Evolutionary conservation across 371 early-diverging fungal genomes (phyloP).

Genomic region (Apophysomyces sp.): DNA sequence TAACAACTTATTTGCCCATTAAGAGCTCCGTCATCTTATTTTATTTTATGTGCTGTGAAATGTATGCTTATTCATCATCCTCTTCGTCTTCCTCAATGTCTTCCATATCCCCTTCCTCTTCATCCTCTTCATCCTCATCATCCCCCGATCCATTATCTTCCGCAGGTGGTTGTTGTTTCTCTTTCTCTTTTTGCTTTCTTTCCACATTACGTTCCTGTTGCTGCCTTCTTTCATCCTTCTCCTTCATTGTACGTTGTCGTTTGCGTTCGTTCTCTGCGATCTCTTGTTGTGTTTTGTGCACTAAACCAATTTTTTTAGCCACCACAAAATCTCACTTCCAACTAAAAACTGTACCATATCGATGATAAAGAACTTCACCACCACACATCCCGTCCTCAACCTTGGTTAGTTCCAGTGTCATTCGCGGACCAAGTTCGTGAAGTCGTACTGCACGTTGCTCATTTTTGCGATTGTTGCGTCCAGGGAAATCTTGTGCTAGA

Average conservation of each 20-base stretch:
- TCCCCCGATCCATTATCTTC: slow-evolving; percentile 7
- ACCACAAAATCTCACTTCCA: background rate
- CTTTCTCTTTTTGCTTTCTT: slow-evolving; percentile 68
- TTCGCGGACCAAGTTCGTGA: slow-evolving; percentile 90
- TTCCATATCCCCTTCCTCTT: too few species aligned
- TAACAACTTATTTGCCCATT: too few species aligned
- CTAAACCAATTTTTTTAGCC: slow-evolving; percentile 20
- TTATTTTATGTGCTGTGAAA: too few species aligned
- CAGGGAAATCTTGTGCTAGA: slow-evolving; percentile 78
- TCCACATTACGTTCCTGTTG: slow-evolving; percentile 84
- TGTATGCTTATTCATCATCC: too few species aligned
- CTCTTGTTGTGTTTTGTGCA: slow-evolving; percentile 74
- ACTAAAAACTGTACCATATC: slow-evolving; percentile 42
- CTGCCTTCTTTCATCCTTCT: slow-evolving; percentile 67
- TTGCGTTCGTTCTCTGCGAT: slow-evolving; percentile 57
- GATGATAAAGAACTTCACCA: slow-evolving; percentile 92
- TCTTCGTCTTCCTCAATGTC: too few species aligned
- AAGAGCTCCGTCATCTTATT: too few species aligned
- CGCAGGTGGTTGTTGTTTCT: slow-evolving; percentile 28
- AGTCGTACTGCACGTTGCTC: slow-evolving; percentile 87
- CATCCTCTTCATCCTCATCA: slow-evolving; percentile 7
- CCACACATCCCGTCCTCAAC: slow-evolving; percentile 90
- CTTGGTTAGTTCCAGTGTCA: slow-evolving; percentile 87
- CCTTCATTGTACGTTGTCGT: slow-evolving; percentile 55
- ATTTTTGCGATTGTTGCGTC: slow-evolving; percentile 70